A percentile compares a stretch with the other conserved stretches of the same genome.
These are phyloP conservation scores for Magnusiomyces clavatus DNA, from an alignment of 1,139 yeast species.

Conservation along the genomic window DNA sequence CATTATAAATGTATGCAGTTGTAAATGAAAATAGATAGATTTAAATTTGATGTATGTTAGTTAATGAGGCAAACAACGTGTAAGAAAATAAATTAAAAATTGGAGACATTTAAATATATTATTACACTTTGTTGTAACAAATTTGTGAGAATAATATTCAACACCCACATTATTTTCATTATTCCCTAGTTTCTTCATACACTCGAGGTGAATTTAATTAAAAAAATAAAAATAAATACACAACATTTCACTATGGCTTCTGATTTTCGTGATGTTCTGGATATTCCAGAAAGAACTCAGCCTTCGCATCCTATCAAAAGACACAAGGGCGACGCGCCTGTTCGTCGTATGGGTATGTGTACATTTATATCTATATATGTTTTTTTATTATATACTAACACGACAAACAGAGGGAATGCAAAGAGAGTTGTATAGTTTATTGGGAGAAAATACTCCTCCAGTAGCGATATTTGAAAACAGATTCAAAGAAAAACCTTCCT, in stretches of 20 bases:
- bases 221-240: no score
- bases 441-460: constrained; percentile 93
- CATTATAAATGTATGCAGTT: constrained; percentile 3
- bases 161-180: no score
- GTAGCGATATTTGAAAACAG: constrained; percentile 46
- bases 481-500: constrained; percentile 58
- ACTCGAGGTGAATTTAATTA: no score
- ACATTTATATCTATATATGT: constrained; percentile 16
- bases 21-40: background rate
- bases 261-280: constrained; percentile 73
- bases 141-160: no score
- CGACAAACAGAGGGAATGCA: constrained; percentile 65
- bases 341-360: constrained; percentile 18
- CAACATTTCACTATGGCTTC: constrained; percentile 36
- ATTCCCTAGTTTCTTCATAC: no score
- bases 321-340: constrained; percentile 21
- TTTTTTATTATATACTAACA: background rate
- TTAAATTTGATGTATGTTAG: background rate
- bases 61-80: background rate
- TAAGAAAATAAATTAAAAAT: background rate
- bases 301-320: constrained; percentile 29
- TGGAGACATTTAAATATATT: no score
- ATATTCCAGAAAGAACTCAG: constrained; percentile 40
- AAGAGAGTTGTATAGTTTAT: constrained; percentile 75
- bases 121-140: no score